Conservation (phyloP, 2,329 filamentous ascomycete species). For the Pseudogymnoascus sp. region DNA sequence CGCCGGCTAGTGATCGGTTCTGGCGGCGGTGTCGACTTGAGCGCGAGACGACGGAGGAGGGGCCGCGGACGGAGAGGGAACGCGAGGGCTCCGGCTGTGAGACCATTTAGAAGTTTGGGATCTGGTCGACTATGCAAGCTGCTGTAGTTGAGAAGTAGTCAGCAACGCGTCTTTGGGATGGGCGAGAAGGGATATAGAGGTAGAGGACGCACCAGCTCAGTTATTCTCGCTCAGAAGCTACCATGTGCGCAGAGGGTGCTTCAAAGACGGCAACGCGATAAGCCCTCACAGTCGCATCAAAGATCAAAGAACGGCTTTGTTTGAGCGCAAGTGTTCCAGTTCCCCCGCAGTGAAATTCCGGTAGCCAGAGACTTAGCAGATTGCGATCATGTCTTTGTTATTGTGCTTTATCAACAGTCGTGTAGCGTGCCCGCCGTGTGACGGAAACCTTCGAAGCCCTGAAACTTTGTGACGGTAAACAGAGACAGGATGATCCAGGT, state of each 20-base stretch:
- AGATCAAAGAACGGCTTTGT: constrained; percentile 4
- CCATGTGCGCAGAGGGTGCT: background rate
- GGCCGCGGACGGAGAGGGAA: constrained; percentile 52
- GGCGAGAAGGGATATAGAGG: background rate
- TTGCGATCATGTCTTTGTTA: constrained; percentile 8
- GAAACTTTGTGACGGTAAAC: constrained; percentile 5
- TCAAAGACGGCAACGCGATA: background rate
- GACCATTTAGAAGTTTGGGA: constrained; percentile 42
- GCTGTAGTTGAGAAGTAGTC: constrained; percentile 21
- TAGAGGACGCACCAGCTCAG: background rate
- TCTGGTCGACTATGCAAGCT: constrained; percentile 19
- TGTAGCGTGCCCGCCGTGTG: constrained; percentile 3
- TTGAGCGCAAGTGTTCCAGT: constrained; percentile 6
- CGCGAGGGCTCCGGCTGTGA: constrained; percentile 51
- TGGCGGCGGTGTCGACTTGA: constrained; percentile 61
- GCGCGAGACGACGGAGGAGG: constrained; percentile 58
- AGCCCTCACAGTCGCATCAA: background rate
- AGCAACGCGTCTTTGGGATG: constrained; percentile 2
- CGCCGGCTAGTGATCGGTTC: constrained; percentile 74
- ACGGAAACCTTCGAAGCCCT: constrained; percentile 3
- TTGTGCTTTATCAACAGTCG: constrained; percentile 9
- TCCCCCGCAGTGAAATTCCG: background rate
- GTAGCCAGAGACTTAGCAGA: constrained; percentile 3
- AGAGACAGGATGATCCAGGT: constrained; percentile 5
- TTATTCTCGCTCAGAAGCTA: constrained; percentile 12